phyloP scores from a whole-genome alignment of 768 basidiomycete species.

The Guyanaporus albipodus region DNA sequence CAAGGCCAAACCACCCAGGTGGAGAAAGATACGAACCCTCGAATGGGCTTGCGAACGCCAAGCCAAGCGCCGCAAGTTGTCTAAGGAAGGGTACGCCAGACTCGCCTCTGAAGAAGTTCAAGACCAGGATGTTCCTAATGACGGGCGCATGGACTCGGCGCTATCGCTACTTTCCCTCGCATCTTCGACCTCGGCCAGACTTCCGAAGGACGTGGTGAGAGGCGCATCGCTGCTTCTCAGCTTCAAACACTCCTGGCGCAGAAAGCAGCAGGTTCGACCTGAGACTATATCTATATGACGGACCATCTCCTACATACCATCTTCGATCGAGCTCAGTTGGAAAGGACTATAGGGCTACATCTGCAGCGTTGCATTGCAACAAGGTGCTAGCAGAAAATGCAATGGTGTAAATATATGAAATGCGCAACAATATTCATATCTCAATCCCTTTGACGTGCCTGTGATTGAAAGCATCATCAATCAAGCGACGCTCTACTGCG shows the following conservation, averaged over 20 bases:
- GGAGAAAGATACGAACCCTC: constrained; percentile 32
- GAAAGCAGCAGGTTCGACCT: constrained; percentile 19
- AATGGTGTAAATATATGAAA: constrained; percentile 27
- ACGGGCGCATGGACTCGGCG: constrained; percentile 23
- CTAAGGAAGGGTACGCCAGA: constrained; percentile 14
- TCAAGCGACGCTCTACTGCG: constrained; percentile 31
- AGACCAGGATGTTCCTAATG: constrained; percentile 4
- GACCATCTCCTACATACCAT: constrained; percentile 24
- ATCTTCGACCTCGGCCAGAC: constrained; percentile 3
- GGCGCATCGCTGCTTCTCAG: constrained; percentile 29
- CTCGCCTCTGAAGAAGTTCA: constrained; percentile 18
- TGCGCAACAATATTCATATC: constrained; percentile 24
- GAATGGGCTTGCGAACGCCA: constrained; percentile 46
- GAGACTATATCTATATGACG: constrained; percentile 17
- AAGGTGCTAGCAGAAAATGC: constrained; percentile 25
- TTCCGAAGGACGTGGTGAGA: constrained; percentile 22
- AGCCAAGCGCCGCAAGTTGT: constrained; percentile 34
- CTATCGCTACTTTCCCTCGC: constrained; percentile 31
- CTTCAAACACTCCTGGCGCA: constrained; percentile 28
- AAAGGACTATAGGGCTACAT: constrained; percentile 30
- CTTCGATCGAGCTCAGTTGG: constrained; percentile 12
- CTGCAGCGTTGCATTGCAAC: constrained; percentile 24
- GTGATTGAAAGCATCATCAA: constrained; percentile 18
- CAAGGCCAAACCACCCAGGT: constrained; percentile 4
- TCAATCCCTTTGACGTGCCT: constrained; percentile 14